These are phyloP conservation scores for Psilocybe azurescens DNA, from an alignment of 768 basidiomycete genomes.

Conservation along the genomic window DNA sequence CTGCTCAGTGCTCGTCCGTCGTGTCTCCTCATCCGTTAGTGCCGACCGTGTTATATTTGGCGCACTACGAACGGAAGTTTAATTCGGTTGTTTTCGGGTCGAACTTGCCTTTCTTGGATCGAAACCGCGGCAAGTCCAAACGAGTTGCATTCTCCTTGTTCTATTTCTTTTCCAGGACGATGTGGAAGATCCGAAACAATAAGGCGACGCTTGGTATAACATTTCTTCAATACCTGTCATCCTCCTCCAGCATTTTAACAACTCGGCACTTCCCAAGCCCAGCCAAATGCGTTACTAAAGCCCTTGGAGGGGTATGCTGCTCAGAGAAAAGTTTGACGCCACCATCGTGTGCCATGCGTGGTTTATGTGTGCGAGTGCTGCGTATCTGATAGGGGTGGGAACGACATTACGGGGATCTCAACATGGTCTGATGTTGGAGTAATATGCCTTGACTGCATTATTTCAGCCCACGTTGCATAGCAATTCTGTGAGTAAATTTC, in stretches of 20 bases:
- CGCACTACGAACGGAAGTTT: constrained; percentile 6
- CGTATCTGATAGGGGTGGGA: constrained; percentile 7
- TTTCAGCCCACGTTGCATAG: constrained; percentile 2
- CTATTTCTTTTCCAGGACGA: neutral
- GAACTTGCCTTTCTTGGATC: neutral
- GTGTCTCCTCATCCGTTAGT: neutral
- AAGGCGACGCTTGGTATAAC: neutral
- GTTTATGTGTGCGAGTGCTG: neutral
- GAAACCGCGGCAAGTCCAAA: neutral
- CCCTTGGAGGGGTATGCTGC: no score
- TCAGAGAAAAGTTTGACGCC: neutral
- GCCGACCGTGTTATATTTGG: neutral
- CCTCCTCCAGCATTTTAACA: neutral
- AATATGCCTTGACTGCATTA: neutral
- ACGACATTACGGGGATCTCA: neutral
- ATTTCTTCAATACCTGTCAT: neutral
- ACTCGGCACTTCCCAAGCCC: neutral
- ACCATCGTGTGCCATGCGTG: neutral
- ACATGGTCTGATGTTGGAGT: neutral
- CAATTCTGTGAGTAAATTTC: constrained; percentile 1
- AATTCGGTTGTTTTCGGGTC: neutral
- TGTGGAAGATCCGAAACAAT: neutral
- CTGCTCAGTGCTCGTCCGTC: neutral
- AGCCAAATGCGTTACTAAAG: neutral
- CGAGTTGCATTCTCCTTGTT: neutral